Base-by-base conservation (phyloP, 2,329 filamentous ascomycete genomes). In the Colletotrichum lini region DNA sequence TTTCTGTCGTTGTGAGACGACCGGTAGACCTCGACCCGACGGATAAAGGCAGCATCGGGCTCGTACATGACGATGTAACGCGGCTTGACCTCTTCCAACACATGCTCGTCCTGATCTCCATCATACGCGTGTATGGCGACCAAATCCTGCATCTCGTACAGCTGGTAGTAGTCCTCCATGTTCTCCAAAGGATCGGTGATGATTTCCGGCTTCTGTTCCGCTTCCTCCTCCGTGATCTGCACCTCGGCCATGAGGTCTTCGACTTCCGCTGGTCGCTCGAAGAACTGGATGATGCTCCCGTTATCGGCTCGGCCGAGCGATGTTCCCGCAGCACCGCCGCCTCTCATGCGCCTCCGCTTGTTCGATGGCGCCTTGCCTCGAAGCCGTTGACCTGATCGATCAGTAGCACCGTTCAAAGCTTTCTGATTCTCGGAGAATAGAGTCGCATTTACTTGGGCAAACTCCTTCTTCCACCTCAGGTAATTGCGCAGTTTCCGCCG, bases 61-160 rank as follows among this genome's bases (percentile, higher is more conserved):
- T 98, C 96, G 81, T 98, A 99, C 96, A 99, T 98, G 83, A 99
- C 93, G 70, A 99, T 94, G 81, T 98, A 98, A 72, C 94, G 91
- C 44, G 96, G 96, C 78, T 94, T 95, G 69, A 96, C 88, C 82
- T 99, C 96, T 80, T 99, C 96, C 1, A 99, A 88, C n/a, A 98
- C 88, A 79, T 97, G 94, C 79, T 98, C 96, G 80, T 99, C 96
- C 84, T 96, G 93, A 79, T 98, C 96, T 13, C 95, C 95, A 71
- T 98, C 95, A 79, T 98, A 99, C 1, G 96, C 93, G 80, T 98
- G 96, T 21, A 98, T 87, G 50, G 98, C 90, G 15, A 98, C 88
- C 23, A 98, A 85, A 75, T 98, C 94, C 75, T 94, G 89, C 91
- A 97, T 96, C 65, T 97, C 94, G 80, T 96, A 98, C 42, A 98